Base-by-base conservation (phyloP, 345 rosid genomes). In the Odontarrhena argentea region DNA sequence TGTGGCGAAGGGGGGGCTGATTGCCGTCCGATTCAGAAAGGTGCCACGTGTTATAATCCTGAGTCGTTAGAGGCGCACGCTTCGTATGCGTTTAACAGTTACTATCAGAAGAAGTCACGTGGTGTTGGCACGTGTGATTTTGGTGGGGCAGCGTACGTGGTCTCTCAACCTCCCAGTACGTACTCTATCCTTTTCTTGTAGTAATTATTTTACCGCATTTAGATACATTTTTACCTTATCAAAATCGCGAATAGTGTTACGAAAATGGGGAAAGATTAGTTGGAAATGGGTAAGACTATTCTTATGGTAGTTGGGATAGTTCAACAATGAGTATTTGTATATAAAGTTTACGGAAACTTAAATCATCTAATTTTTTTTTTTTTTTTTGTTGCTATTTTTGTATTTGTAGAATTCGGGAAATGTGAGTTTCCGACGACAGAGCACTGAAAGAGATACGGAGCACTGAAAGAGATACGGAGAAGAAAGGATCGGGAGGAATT, bases 1-100 rank as follows among this genome's bases (percentile, higher is more conserved):
- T 91, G 99, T 3, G 97, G 99, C 0, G 81, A 87, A 69, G 99
- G 97, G 42, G 86, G 85, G 0, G 97, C 99, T 52, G 99, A 95
- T 56, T 95, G 97, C 83, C 78, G 80, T 41, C 85, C 91, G 74
- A 91, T 95, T 68, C 99, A 95, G 22, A 70, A 66, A 0, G 96
- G 88, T 10, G 79, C 96, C 55, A 75, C 87, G 74, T 95, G 99
- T 65, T 89, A 78, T 28, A 14, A 74, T 68, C 99, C 99, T 5
- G 82, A 87, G 49, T 74, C 90, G 3, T 59, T 91, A 1, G 92
- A 71, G 62, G 96, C 99, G 1, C 99, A 95, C 70, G 96, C 99
- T 4, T 87, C 97, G 9, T 95, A 82, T 15, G 99, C 99, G 8
- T 95, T 91, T 80, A 91, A 95, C 75, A 91, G 97, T 74, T 91